These are phyloP conservation scores for Saccharomycopsis fodiens DNA, from an alignment of 805 yeast species.

Conservation along the genomic window DNA sequence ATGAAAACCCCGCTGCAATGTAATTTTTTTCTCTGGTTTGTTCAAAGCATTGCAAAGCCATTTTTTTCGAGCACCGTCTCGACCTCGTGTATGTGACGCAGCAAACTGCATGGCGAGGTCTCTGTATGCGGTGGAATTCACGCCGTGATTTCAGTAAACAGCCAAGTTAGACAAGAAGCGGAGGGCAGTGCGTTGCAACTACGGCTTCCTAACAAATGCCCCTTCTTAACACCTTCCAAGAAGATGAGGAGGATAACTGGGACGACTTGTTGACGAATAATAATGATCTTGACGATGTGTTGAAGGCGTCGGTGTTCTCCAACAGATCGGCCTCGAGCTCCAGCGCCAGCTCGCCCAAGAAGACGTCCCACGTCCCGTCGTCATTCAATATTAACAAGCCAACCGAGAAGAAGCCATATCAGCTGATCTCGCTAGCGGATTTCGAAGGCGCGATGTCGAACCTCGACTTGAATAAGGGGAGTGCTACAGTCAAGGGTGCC, in stretches of 20 bases:
- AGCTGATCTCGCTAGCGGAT: conserved; percentile 10
- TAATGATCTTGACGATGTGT: conserved; percentile 14
- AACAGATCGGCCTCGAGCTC: conserved; percentile 1
- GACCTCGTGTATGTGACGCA: too few relatives aligned
- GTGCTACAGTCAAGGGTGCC: not conserved
- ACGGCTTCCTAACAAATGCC: too few relatives aligned
- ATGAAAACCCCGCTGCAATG: too few relatives aligned
- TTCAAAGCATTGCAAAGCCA: too few relatives aligned
- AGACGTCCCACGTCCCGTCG: not conserved
- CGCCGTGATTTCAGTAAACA: too few relatives aligned
- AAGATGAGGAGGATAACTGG: conserved; percentile 18
- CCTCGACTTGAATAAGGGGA: not conserved
- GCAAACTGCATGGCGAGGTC: too few relatives aligned
- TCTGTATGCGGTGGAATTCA: too few relatives aligned
- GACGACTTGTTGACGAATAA: conserved; percentile 18
- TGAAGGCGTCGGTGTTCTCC: conserved; percentile 16
- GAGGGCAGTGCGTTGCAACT: too few relatives aligned
- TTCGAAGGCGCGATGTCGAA: conserved; percentile 9
- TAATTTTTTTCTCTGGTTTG: too few relatives aligned
- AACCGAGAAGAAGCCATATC: conserved; percentile 11
- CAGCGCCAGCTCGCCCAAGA: not conserved
- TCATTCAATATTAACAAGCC: not conserved
- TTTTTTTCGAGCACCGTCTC: too few relatives aligned
- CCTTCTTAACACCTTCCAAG: conserved; percentile 6
- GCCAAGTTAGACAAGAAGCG: too few relatives aligned